Base-by-base conservation (phyloP, 495 filamentous ascomycete species). In the Pyronema omphalodes region DNA sequence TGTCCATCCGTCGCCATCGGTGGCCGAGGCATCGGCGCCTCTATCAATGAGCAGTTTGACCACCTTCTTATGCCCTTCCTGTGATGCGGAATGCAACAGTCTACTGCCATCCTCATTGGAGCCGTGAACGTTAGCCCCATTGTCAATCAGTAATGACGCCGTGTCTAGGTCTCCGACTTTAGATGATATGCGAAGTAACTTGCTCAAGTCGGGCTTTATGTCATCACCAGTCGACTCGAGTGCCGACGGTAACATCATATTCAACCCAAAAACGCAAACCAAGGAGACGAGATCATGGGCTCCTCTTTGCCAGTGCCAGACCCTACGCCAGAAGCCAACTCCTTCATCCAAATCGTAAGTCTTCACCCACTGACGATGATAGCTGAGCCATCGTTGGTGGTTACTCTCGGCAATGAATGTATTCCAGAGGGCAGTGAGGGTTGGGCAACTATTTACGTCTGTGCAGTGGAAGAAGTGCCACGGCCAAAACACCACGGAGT, bases 401-500 rank as follows among this genome's bases (percentile, higher is more conserved):
- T 34, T 7, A 49, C 6, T 23, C 14, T 34, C 19, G 9, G 46
- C 29, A 9, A 49, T 19, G 19, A 49, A 49, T 34, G 9, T 34
- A 49, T 49, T 17, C 46, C 46, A 49, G 46, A 49, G 14, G 19
- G 7, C 19, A 7, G 14, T 49, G 18, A 49, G 35, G 14, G 17
- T 49, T 5, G 29, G 5, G 35, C 19, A 49, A 17, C 35, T 49
- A 9, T 4, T 7, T 17, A 33, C 35, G 7, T 50, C 47, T 52
- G 49, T 36, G 33, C n/a, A n/a, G n/a, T n/a, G n/a, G n/a, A n/a
- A n/a, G n/a, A n/a, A n/a, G n/a, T n/a, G n/a, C n/a, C n/a, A 52
- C 12, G 49, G 49, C 49, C 49, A 52, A 40, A 52, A 52, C 15
- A 52, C 35, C 37, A 36, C 37, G 7, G 49, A 37, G 18, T 52